Evolutionary conservation across 2,329 filamentous ascomycete genomes (phyloP).

Genomic region (Colletotrichum aenigma): DNA sequence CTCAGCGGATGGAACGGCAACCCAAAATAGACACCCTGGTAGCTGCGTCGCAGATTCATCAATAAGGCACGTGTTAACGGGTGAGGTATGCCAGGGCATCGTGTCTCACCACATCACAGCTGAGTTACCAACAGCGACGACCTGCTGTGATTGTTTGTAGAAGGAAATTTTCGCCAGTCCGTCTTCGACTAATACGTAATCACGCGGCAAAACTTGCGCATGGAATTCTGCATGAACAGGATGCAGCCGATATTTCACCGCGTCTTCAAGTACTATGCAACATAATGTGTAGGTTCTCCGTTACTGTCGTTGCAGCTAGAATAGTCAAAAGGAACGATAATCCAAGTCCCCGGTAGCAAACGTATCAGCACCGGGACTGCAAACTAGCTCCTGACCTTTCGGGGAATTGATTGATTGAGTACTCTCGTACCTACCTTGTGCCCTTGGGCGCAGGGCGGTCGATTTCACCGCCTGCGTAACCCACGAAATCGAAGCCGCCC

Average conservation of each 20-base stretch:
- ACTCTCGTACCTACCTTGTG: not conserved
- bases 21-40: not conserved
- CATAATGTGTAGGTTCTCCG: accelerated
- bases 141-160: not conserved
- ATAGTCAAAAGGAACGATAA: not conserved
- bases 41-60: not conserved
- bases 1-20: not conserved
- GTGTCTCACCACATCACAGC: not conserved
- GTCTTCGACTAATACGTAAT: not conserved
- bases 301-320: not conserved
- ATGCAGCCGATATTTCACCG: not conserved
- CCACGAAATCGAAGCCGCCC: too few relatives aligned
- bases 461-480: too few relatives aligned
- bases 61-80: not conserved
- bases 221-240: not conserved
- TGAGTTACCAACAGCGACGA: not conserved
- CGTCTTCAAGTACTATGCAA: not conserved
- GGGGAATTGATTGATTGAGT: not conserved
- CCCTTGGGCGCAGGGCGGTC: too few relatives aligned
- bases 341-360: accelerated
- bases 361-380: not conserved
- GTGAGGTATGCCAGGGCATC: not conserved
- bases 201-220: not conserved
- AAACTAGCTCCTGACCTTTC: not conserved
- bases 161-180: not conserved